A percentile compares a stretch with the other conserved stretches of the same genome.
phyloP scores from a whole-genome alignment of 208 protist species.

The Leishmania arabica region DNA sequence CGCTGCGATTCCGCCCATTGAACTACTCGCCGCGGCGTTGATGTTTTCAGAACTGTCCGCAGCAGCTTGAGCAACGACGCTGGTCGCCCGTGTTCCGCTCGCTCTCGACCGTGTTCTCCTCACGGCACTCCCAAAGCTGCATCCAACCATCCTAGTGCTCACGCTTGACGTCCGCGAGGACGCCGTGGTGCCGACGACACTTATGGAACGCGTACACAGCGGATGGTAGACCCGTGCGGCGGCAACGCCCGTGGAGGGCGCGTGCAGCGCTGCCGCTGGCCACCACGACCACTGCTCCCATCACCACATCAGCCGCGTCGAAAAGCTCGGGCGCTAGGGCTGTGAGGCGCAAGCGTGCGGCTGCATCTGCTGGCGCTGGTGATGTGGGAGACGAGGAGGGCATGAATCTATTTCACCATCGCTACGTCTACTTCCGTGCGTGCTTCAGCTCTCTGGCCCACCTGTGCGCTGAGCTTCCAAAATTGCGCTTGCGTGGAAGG shows the following conservation, averaged over 20 bases:
- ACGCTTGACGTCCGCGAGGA: constrained; percentile 43
- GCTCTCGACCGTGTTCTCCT: constrained; percentile 29
- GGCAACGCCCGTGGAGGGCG: background rate
- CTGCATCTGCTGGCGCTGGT: background rate
- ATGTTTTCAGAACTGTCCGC: constrained; percentile 10
- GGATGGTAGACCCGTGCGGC: constrained; percentile 8
- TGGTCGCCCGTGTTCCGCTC: constrained; percentile 12
- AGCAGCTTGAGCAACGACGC: constrained; percentile 5
- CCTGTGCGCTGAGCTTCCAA: constrained; percentile 26
- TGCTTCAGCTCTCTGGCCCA: constrained; percentile 29
- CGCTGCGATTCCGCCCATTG: background rate
- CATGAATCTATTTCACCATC: constrained; percentile 1
- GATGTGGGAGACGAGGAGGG: background rate
- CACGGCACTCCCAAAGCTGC: constrained; percentile 56
- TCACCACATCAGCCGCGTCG: background rate
- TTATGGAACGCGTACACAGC: constrained; percentile 8
- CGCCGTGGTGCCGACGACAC: constrained; percentile 10
- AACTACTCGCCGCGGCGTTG: constrained; percentile 12
- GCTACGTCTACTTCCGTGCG: constrained; percentile 30
- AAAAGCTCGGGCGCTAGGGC: background rate
- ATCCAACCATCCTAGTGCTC: constrained; percentile 42
- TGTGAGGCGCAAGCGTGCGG: background rate
- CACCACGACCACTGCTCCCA: background rate
- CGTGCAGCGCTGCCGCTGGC: background rate
- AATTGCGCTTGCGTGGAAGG: constrained; percentile 2